A percentile compares a stretch with the other conserved stretches of the same genome.
Evolutionary conservation across 106 monocot species (phyloP).

Genomic region (Ottelia alismoides): DNA sequence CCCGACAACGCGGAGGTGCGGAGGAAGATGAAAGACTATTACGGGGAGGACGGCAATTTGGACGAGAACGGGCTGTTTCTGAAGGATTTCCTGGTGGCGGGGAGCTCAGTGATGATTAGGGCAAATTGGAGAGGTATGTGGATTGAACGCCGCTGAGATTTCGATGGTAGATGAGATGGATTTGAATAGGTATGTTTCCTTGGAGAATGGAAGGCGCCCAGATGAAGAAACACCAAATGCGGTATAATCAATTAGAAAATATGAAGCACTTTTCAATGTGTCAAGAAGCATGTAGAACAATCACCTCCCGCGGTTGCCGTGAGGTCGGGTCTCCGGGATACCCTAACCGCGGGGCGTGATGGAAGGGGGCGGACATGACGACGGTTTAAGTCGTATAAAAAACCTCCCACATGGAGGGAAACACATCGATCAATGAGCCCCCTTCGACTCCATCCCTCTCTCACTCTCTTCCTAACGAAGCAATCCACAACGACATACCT

Average conservation of each 20-base stretch:
- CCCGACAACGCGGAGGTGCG: conserved; percentile 22
- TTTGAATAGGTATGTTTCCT: conserved; percentile 89
- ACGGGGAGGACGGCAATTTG: conserved; percentile 49
- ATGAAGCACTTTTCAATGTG: not conserved
- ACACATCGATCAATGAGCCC: no score
- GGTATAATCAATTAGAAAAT: not conserved
- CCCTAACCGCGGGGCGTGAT: no score
- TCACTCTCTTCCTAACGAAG: no score
- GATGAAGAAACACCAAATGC: conserved; percentile 39
- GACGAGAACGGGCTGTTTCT: conserved; percentile 57
- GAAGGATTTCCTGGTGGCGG: conserved; percentile 46
- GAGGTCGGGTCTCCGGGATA: no score
- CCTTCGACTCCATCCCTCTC: no score
- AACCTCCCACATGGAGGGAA: no score
- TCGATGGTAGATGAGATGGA: conserved; percentile 61
- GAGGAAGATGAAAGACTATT: conserved; percentile 45
- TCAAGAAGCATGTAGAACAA: conserved; percentile 12
- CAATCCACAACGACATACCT: no score
- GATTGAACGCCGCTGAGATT: conserved; percentile 58
- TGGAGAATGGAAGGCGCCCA: conserved; percentile 85
- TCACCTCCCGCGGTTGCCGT: no score
- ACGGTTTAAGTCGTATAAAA: no score
- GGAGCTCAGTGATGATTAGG: conserved; percentile 70
- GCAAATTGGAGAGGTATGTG: conserved; percentile 74
- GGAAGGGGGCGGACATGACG: no score